Percentiles rank a stretch among this genome's conserved stretches.
These are phyloP conservation scores for Cyberlindnera suaveolens DNA, from an alignment of 805 yeast genomes.

Conservation along the genomic window DNA sequence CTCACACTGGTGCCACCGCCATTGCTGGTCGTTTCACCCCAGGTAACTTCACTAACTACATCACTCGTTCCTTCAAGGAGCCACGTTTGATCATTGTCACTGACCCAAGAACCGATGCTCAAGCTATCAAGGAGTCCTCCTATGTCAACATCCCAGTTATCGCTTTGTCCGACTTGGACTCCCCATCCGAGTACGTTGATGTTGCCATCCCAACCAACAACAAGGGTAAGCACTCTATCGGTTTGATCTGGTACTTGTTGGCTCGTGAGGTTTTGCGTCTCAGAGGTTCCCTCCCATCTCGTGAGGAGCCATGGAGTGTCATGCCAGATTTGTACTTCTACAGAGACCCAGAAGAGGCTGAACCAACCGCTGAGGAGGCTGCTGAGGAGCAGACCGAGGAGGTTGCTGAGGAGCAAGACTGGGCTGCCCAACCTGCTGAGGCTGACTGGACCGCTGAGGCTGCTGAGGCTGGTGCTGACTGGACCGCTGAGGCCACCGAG, in stretches of 20 bases:
- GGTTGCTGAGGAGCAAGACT: conserved; percentile 51
- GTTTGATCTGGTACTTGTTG: conserved; percentile 99
- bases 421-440: conserved; percentile 60
- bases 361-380: conserved; percentile 61
- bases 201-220: conserved; percentile 99
- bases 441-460: conserved; percentile 74
- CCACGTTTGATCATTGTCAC: conserved; percentile 99
- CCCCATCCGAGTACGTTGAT: conserved; percentile 98
- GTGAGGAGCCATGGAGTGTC: conserved; percentile 96
- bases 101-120: conserved; percentile 99
- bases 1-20: conserved; percentile 99
- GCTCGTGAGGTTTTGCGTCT: conserved; percentile 99
- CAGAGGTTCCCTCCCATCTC: conserved; percentile 95
- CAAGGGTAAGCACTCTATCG: conserved; percentile 99
- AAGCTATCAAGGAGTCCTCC: conserved; percentile 99
- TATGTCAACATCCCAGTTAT: conserved; percentile 99
- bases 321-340: conserved; percentile 99
- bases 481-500: conserved; percentile 39
- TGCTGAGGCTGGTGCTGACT: conserved; percentile 61
- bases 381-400: conserved; percentile 59
- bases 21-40: conserved; percentile 99
- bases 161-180: conserved; percentile 97
- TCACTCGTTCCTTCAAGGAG: conserved; percentile 99
- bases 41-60: conserved; percentile 99
- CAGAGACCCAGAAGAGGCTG: conserved; percentile 99